Percentiles rank a stretch among this genome's conserved stretches.
phyloP scores from a whole-genome alignment of 1,284 basidiomycete genomes.

The Malassezia equina region DNA sequence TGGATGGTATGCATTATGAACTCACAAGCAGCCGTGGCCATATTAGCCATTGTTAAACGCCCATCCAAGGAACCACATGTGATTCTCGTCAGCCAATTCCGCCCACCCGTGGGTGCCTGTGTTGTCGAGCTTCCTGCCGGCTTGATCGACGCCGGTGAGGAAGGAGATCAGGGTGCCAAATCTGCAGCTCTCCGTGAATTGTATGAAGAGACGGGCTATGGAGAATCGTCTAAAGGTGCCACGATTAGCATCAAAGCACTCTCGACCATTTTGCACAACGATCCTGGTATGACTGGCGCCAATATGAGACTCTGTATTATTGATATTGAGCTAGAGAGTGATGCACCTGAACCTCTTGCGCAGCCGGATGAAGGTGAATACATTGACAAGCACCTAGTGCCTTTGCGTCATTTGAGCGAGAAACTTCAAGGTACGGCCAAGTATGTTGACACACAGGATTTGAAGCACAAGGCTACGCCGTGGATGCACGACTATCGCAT shows the following conservation, averaged over 20 bases:
- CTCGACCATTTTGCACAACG: constrained; percentile 34
- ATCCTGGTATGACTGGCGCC: constrained; percentile 37
- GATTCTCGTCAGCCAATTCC: constrained; percentile 39
- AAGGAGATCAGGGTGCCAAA: constrained; percentile 32
- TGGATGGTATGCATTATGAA: constrained; percentile 26
- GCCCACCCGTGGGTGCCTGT: constrained; percentile 29
- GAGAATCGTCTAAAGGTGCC: constrained; percentile 26
- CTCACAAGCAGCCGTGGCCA: constrained; percentile 24
- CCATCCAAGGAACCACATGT: constrained; percentile 30
- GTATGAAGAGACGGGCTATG: constrained; percentile 45
- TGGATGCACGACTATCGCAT: constrained; percentile 43
- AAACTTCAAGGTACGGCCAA: constrained; percentile 26
- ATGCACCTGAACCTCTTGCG: constrained; percentile 39
- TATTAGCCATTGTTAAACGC: constrained; percentile 38
- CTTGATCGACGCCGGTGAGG: constrained; percentile 41
- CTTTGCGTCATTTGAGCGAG: constrained; percentile 27
- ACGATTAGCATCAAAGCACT: constrained; percentile 27
- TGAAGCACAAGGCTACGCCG: constrained; percentile 27
- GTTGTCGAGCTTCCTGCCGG: constrained; percentile 47
- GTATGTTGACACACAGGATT: constrained; percentile 22
- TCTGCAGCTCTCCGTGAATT: constrained; percentile 40
- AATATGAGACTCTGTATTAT: constrained; percentile 43
- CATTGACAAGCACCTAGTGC: constrained; percentile 42
- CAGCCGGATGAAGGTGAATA: constrained; percentile 45
- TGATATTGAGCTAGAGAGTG: constrained; percentile 32